Evolutionary conservation across 2,329 filamentous ascomycete genomes (phyloP).

Genomic region (Colletotrichum lentis): DNA sequence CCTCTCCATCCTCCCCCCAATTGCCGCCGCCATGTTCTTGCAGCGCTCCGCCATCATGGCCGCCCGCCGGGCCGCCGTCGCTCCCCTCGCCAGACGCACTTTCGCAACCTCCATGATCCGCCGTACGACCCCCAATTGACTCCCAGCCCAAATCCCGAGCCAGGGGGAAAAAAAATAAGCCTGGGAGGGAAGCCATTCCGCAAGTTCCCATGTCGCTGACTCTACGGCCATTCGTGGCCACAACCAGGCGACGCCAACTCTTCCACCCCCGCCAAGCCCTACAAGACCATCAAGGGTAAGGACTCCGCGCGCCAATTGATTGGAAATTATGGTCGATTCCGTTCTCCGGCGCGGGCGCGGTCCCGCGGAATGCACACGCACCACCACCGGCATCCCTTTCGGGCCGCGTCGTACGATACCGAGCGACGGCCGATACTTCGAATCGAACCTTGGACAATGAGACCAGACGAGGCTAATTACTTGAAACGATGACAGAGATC

Average conservation of each 20-base stretch:
- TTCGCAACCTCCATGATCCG: conserved; percentile 68
- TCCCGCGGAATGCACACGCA: conserved; percentile 7
- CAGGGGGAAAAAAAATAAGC: conserved; percentile 26
- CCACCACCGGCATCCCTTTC: conserved; percentile 15
- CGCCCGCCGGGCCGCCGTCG: conserved; percentile 66
- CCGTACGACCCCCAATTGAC: conserved; percentile 57
- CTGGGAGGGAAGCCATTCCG: conserved; percentile 22
- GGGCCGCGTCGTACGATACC: conserved; percentile 34
- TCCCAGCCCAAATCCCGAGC: conserved; percentile 15
- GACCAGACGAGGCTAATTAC: conserved; percentile 23
- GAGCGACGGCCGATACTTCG: conserved; percentile 17
- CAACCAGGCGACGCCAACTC: conserved; percentile 51
- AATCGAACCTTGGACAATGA: not conserved
- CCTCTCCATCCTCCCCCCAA: conserved; percentile 38
- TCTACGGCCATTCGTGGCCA: conserved; percentile 17
- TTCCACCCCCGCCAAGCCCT: conserved; percentile 50
- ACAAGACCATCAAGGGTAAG: conserved; percentile 60
- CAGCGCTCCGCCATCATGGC: conserved; percentile 69
- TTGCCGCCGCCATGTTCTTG: conserved; percentile 64
- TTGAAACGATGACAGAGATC: conserved; percentile 70
- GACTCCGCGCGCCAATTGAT: conserved; percentile 30
- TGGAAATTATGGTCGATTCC: conserved; percentile 22
- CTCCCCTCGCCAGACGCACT: conserved; percentile 64
- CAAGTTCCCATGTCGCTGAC: conserved; percentile 30
- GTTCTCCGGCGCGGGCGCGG: conserved; percentile 23